These are phyloP conservation scores for Fomitopsis serialis DNA, from an alignment of 768 basidiomycete species.

Conservation along the genomic window DNA sequence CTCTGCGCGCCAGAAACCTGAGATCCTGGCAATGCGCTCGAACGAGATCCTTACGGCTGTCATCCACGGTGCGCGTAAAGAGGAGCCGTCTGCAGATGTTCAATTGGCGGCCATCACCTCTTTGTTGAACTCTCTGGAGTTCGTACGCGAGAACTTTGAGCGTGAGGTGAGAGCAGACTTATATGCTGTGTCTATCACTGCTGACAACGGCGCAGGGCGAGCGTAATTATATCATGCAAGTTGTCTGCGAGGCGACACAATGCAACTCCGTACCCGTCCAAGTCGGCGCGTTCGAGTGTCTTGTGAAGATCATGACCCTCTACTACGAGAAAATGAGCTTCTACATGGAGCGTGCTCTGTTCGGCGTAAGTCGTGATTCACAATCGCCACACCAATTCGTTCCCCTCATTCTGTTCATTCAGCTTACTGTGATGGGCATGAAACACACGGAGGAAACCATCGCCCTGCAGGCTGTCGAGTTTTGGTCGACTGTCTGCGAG, in stretches of 20 bases:
- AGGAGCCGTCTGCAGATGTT: slow-evolving; percentile 87
- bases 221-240: slow-evolving; percentile 99
- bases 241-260: slow-evolving; percentile 97
- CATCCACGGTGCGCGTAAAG: slow-evolving; percentile 95
- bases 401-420: too few relatives aligned
- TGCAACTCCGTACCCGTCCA: slow-evolving; percentile 75
- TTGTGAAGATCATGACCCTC: slow-evolving; percentile 94
- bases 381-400: neutral
- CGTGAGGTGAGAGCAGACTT: slow-evolving; percentile 67
- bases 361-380: slow-evolving; percentile 63
- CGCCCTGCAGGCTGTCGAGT: slow-evolving; percentile 94
- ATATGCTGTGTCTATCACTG: too few relatives aligned
- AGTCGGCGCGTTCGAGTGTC: slow-evolving; percentile 92
- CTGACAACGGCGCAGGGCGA: slow-evolving; percentile 82
- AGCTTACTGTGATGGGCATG: slow-evolving; percentile 98
- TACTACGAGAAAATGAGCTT: slow-evolving; percentile 99
- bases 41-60: slow-evolving; percentile 99
- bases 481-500: slow-evolving; percentile 99
- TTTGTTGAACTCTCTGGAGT: slow-evolving; percentile 92
- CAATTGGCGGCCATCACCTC: slow-evolving; percentile 92
- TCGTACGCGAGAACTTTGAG: slow-evolving; percentile 96
- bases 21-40: slow-evolving; percentile 80
- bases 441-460: slow-evolving; percentile 88
- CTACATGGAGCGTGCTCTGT: slow-evolving; percentile 99
- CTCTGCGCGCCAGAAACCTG: slow-evolving; percentile 66